phyloP scores from a whole-genome alignment of 495 filamentous ascomycete genomes.

The Bacidia rubella region DNA sequence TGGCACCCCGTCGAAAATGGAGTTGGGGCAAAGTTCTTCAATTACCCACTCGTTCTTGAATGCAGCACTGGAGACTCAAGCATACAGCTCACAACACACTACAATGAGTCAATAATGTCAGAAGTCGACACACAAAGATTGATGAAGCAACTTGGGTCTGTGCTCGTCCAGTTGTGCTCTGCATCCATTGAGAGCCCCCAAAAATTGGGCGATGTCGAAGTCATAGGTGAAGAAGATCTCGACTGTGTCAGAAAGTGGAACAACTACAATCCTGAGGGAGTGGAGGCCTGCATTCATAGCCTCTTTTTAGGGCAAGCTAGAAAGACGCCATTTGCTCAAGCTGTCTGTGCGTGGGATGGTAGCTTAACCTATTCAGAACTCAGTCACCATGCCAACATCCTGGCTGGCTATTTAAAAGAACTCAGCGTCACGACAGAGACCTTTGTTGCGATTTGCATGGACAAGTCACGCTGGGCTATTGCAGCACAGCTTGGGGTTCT shows the following conservation, averaged over 20 bases:
- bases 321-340: constrained; percentile 10
- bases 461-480: constrained; percentile 31
- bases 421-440: constrained; percentile 23
- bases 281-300: constrained; percentile 17
- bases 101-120: constrained; percentile 36
- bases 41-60: constrained; percentile 36
- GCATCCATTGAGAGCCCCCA: constrained; percentile 10
- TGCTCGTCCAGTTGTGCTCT: constrained; percentile 20
- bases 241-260: constrained; percentile 31
- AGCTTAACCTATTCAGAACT: constrained; percentile 37
- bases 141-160: constrained; percentile 29
- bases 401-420: constrained; percentile 24
- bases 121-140: constrained; percentile 31
- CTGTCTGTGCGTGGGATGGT: constrained; percentile 35
- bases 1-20: constrained; percentile 9
- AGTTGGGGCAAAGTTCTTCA: constrained; percentile 32
- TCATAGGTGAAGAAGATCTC: constrained; percentile 27
- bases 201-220: constrained; percentile 27
- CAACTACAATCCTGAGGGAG: constrained; percentile 21
- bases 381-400: constrained; percentile 22
- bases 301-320: constrained; percentile 11
- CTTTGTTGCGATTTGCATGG: constrained; percentile 31
- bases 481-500: constrained; percentile 30
- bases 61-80: constrained; percentile 33
- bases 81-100: constrained; percentile 47